A percentile compares a stretch with the other conserved stretches of the same genome.
These are phyloP conservation scores for Cajanus cajan DNA, from an alignment of 306 rosid genomes.

Conservation along the genomic window DNA sequence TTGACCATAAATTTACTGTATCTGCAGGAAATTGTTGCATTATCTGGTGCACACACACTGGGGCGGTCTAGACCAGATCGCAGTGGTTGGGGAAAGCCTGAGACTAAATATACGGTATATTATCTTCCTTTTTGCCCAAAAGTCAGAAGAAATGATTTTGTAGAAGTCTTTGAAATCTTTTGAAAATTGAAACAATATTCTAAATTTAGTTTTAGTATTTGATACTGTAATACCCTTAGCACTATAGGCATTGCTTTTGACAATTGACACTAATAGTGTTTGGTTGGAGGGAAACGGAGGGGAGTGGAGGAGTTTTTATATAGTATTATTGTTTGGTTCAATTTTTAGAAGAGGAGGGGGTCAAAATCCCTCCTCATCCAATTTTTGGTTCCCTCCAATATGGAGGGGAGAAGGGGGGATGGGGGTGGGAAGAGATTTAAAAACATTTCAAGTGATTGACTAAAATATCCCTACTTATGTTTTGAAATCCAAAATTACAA, in stretches of 20 bases:
- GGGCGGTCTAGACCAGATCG: slow-evolving; percentile 97
- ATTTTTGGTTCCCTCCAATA: too few species aligned
- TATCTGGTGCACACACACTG: slow-evolving; percentile 95
- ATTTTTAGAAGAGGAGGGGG: too few species aligned
- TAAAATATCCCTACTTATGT: too few species aligned
- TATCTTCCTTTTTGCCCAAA: slow-evolving; percentile 12
- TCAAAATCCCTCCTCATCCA: too few species aligned
- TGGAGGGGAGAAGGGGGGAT: too few species aligned
- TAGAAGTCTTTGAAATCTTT: neutral
- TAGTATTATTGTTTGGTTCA: too few species aligned
- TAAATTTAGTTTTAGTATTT: slow-evolving; percentile 17
- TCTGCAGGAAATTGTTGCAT: slow-evolving; percentile 92
- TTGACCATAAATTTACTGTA: slow-evolving; percentile 28
- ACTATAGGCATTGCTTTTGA: neutral
- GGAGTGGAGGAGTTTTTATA: too few species aligned
- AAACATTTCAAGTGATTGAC: too few species aligned
- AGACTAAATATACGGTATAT: slow-evolving; percentile 85
- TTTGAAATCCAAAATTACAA: too few species aligned
- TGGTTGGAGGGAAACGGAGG: too few species aligned
- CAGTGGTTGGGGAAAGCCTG: slow-evolving; percentile 99
- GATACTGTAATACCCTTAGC: neutral
- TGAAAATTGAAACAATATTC: neutral
- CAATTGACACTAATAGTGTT: neutral
- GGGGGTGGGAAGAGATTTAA: too few species aligned
- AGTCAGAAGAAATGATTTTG: neutral